Percentiles rank a stretch among this genome's conserved stretches.
Evolutionary conservation across 2,329 filamentous ascomycete genomes (phyloP).

Genomic region (Paecilomyces sp.): DNA sequence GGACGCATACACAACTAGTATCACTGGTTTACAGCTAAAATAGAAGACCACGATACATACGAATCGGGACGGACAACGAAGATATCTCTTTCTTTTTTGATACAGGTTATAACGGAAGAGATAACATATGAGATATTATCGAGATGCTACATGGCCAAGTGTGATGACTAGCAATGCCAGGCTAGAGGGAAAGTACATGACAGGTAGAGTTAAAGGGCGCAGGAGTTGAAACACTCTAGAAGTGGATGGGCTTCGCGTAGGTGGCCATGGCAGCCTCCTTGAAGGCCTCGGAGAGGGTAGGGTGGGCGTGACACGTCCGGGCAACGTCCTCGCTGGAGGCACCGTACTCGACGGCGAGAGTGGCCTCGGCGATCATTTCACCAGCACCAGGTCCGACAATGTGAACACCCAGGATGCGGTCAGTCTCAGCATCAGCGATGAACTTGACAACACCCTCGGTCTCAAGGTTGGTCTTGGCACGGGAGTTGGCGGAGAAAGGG

Average conservation of each 20-base stretch:
- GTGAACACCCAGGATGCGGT: constrained; percentile 90
- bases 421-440: constrained; percentile 90
- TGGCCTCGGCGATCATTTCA: constrained; percentile 98
- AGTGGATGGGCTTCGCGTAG: constrained; percentile 92
- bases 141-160: constrained; percentile 27
- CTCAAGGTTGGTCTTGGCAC: constrained; percentile 97
- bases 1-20: not conserved
- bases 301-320: constrained; percentile 93
- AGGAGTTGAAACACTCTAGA: constrained; percentile 45
- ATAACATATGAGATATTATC: constrained; percentile 21
- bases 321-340: constrained; percentile 92
- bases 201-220: constrained; percentile 12
- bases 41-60: not conserved
- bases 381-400: constrained; percentile 94
- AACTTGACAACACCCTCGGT: constrained; percentile 97
- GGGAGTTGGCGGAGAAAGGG: constrained; percentile 96
- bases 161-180: constrained; percentile 26
- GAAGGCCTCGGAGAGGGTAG: constrained; percentile 92
- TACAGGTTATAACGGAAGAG: constrained; percentile 1
- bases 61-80: not conserved
- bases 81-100: not conserved
- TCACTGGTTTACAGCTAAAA: not conserved
- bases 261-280: constrained; percentile 99
- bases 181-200: constrained; percentile 18
- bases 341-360: constrained; percentile 91